These are phyloP conservation scores for Hortaea sp. DNA, from an alignment of 2,329 filamentous ascomycete species.

Conservation along the genomic window DNA sequence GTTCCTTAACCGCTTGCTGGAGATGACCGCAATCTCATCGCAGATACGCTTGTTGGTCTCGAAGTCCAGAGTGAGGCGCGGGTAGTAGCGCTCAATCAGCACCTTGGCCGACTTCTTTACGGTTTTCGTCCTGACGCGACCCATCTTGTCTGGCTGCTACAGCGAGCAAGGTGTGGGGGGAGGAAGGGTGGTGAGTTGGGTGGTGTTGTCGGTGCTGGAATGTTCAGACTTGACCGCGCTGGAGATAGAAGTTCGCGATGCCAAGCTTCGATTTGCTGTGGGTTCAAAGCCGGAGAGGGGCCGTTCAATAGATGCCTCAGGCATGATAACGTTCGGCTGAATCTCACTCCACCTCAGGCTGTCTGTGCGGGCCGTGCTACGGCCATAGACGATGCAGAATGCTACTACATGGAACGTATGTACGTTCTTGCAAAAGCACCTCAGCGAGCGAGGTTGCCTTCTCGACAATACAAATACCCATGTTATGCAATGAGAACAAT, in stretches of 20 bases:
- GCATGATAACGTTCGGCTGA: too few species aligned
- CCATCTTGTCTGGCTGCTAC: conserved; percentile 34
- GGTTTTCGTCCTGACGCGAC: conserved; percentile 52
- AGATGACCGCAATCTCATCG: conserved; percentile 99
- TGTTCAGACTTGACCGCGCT: too few species aligned
- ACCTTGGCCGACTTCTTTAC: conserved; percentile 92
- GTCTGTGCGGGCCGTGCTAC: too few species aligned
- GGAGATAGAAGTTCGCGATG: neutral
- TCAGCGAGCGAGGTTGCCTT: too few species aligned
- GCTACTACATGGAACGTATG: too few species aligned
- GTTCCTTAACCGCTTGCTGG: conserved; percentile 97
- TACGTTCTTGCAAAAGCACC: too few species aligned
- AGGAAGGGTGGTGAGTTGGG: neutral
- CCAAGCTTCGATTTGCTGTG: neutral
- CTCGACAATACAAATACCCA: too few species aligned
- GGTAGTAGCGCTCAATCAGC: conserved; percentile 95
- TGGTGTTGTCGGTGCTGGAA: neutral
- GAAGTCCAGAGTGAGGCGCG: conserved; percentile 97
- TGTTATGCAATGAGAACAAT: too few species aligned
- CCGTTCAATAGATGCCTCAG: too few species aligned
- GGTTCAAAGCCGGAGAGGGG: too few species aligned
- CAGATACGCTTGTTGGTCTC: conserved; percentile 99
- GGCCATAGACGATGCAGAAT: too few species aligned
- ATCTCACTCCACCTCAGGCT: too few species aligned
- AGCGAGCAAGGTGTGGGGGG: conserved; percentile 12